Percentiles rank a stretch among this genome's conserved stretches.
Conservation (phyloP, 192 early-diverging fungal species). For the Coemansia sp. region DNA sequence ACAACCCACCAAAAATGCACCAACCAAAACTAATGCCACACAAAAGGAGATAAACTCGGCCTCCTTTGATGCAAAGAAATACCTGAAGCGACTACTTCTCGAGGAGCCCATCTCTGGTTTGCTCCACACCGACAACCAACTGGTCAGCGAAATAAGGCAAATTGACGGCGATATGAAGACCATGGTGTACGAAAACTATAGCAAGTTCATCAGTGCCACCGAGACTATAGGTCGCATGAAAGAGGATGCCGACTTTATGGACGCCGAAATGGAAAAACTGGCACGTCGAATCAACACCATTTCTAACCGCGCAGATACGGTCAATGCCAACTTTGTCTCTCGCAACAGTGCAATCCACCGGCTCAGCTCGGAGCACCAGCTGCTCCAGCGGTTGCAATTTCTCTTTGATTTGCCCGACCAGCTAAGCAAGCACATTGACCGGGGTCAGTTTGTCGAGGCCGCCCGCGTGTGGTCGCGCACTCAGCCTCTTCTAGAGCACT, state of each 20-base stretch:
- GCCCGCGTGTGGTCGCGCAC: slow-evolving; percentile 76
- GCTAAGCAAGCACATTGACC: slow-evolving; percentile 62
- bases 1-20: not conserved
- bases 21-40: slow-evolving; percentile 7
- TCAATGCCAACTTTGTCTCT: slow-evolving; percentile 64
- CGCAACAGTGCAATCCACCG: slow-evolving; percentile 73
- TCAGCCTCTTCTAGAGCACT: slow-evolving; percentile 71
- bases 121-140: slow-evolving; percentile 61
- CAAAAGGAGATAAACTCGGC: slow-evolving; percentile 57
- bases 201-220: slow-evolving; percentile 92
- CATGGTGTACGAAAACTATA: slow-evolving; percentile 98
- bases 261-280: slow-evolving; percentile 77
- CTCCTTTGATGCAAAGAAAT: slow-evolving; percentile 75
- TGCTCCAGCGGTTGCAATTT: slow-evolving; percentile 81
- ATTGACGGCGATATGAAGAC: slow-evolving; percentile 97
- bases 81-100: slow-evolving; percentile 72
- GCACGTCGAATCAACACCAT: slow-evolving; percentile 68
- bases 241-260: slow-evolving; percentile 82
- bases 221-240: slow-evolving; percentile 90
- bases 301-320: slow-evolving; percentile 45
- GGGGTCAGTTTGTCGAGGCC: slow-evolving; percentile 67
- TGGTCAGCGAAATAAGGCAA: slow-evolving; percentile 68
- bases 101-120: slow-evolving; percentile 69
- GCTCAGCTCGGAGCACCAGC: slow-evolving; percentile 68
- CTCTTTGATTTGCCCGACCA: slow-evolving; percentile 83